phyloP scores from a whole-genome alignment of 129 eudicot genomes.

The Flaveria sonorensis region DNA sequence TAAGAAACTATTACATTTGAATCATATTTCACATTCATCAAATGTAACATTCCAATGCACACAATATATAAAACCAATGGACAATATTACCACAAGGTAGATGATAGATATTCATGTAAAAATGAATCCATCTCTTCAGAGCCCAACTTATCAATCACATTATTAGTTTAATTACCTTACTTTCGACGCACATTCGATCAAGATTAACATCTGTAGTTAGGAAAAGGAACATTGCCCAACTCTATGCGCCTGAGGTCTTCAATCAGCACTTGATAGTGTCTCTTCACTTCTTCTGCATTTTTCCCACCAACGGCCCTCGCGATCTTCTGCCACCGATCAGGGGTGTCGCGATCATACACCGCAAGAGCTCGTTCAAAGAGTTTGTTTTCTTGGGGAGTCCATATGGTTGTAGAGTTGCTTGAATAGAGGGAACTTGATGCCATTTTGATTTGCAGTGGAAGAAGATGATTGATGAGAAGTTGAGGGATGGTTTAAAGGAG shows the following conservation, averaged over 20 bases:
- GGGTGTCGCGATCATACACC: constrained; percentile 53
- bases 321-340: constrained; percentile 69
- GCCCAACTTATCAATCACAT: neutral
- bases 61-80: neutral
- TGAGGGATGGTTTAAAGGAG: constrained; percentile 45
- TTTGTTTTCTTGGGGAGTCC: constrained; percentile 69
- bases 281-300: constrained; percentile 31
- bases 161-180: neutral
- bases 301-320: constrained; percentile 61
- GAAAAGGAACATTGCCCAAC: constrained; percentile 60
- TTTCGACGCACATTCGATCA: neutral
- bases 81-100: neutral
- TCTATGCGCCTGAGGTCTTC: constrained; percentile 65
- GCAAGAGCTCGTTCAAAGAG: constrained; percentile 67
- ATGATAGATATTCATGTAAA: neutral
- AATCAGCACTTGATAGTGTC: constrained; percentile 62
- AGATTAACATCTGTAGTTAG: constrained; percentile 40
- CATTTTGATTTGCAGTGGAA: constrained; percentile 34
- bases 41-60: neutral
- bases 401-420: constrained; percentile 34
- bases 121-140: neutral
- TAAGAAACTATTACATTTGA: neutral
- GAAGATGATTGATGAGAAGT: constrained; percentile 31
- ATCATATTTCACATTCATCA: neutral
- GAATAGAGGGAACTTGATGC: constrained; percentile 50